Evolutionary conservation across 2,329 filamentous ascomycete genomes (phyloP), one percentile per base, ranked within the genome.

Genomic region (Apiospora malaysiana): DNA sequence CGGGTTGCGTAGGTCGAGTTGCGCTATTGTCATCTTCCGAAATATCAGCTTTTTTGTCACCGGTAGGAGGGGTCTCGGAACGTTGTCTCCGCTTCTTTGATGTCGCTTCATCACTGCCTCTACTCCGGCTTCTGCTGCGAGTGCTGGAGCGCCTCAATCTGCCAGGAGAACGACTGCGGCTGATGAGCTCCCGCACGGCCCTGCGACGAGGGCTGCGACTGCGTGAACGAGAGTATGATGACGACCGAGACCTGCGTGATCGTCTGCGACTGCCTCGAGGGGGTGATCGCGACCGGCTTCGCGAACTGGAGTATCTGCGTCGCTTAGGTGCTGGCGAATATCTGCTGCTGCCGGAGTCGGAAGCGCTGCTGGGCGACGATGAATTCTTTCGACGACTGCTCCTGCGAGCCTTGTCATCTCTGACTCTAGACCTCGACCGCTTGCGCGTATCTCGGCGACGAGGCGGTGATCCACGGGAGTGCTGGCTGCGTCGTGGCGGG

Each of bases 41-140:
- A 86, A 81, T 81, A 89, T 90, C 88, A 90, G 85, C 87, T 79
- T 84, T 85, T 81, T 82, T 87, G 80, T 84, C 80, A 82, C 82
- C 85, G 78, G 79, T 79, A 79, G 82, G 83, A 80, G 85, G 83
- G 77, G 87, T 86, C 78, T 83, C 83, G 73, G 86, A 86, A 74
- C 87, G 88, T 74, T 82, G 83, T 78, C 84, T 87, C 75, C 83
- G 83, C 78, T 85, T 85, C 78, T 85, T 85, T 74, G 83, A 84
- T 73, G 81, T 81, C 73, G 76, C 80, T 73, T 71, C 70, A 71
- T 73, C 72, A 73, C 74, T 77, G 70, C 32, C 56, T 63, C 56
- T 21, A 65, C 69, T 73, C 70, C 73, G 73, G 73, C 65, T 74
- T 65, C 71, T 77, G 76, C 77, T 81, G 70, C 73, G 82, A 74